Conservation (phyloP, 2,329 filamentous ascomycete species). For the Colletotrichum eremochloae region DNA sequence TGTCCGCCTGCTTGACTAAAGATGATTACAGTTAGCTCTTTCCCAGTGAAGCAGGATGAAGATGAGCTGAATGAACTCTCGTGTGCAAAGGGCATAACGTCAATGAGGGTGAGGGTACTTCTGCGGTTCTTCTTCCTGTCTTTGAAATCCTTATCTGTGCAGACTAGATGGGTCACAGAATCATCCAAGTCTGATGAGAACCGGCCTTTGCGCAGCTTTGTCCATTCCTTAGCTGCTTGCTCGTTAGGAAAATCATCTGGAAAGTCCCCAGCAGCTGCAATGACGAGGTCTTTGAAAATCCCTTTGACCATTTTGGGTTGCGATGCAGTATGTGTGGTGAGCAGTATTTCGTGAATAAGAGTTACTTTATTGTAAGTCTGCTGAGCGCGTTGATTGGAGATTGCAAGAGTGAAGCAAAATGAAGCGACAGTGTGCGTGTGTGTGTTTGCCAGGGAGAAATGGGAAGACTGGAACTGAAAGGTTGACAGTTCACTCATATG, state of each 20-base stretch:
- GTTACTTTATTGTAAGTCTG: neutral
- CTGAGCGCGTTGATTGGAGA: neutral
- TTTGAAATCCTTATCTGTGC: conserved; percentile 72
- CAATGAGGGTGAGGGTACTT: conserved; percentile 19
- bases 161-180: conserved; percentile 80
- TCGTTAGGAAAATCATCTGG: conserved; percentile 51
- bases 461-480: neutral
- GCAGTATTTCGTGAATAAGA: neutral
- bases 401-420: neutral
- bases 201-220: conserved; percentile 70
- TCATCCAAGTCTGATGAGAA: conserved; percentile 66
- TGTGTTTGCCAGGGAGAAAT: neutral
- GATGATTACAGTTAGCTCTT: conserved; percentile 2
- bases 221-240: conserved; percentile 72
- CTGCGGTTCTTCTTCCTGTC: conserved; percentile 35
- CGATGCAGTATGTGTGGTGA: neutral
- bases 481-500: neutral
- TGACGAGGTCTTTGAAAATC: conserved; percentile 66
- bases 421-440: neutral
- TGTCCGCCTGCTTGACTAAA: conserved; percentile 56
- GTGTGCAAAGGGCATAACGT: neutral
- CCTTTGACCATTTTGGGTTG: conserved; percentile 39
- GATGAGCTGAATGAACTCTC: neutral
- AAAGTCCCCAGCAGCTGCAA: conserved; percentile 72
- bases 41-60: neutral